Base-by-base conservation (phyloP, 768 basidiomycete genomes). In the Jaapia argillacea region DNA sequence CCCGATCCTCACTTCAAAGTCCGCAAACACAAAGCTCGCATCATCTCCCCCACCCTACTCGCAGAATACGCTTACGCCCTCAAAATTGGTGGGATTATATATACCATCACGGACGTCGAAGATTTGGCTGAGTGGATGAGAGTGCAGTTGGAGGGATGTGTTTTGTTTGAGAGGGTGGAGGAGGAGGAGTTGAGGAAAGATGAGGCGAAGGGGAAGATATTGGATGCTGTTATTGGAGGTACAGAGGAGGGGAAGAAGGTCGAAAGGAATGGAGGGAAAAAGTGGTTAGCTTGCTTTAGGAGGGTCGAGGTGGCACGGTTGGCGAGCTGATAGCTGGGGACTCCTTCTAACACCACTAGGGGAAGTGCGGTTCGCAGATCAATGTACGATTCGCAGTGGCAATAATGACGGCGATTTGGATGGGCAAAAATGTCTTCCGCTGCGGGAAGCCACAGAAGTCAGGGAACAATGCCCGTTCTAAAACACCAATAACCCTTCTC, bases 181-280 rank as follows among this genome's bases (percentile, higher is more conserved):
- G 85, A 89, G 53, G 75, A 81, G 24, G 74, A 77, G 21, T 70
- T 97, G 16, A 75, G 85, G n/a, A 66, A 68, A 6, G 75, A 85
- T 6, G 75, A 85, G 49, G 87, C 86, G 14, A 78, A 81, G 51
- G 85, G 84, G 2, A 69, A 75, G 0, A 77, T 91, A 38, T 58
- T 93, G n/a, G 85, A 88, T 50, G 86, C 81, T 2, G 80, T 94
- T 14, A 82, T 81, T 60, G 75, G 67, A 25, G 79, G 79, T 54
- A 99, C 96, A 3, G 96, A 99, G 61, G 96, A 99, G 63, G 94
- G 96, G 4, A 89, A 81, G 62, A 99, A 99, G 61, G 96, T 98
- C 0, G 87, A 88, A 59, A 69, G 94, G 58, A 97, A 96, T 57
- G 69, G 72, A 16, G 92, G 92, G 21, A 74, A 85, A 37, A 98